Evolutionary conservation across 2,329 filamentous ascomycete species (phyloP), one percentile per base, ranked within the genome.

Genomic region (Celoporthe dispersa): DNA sequence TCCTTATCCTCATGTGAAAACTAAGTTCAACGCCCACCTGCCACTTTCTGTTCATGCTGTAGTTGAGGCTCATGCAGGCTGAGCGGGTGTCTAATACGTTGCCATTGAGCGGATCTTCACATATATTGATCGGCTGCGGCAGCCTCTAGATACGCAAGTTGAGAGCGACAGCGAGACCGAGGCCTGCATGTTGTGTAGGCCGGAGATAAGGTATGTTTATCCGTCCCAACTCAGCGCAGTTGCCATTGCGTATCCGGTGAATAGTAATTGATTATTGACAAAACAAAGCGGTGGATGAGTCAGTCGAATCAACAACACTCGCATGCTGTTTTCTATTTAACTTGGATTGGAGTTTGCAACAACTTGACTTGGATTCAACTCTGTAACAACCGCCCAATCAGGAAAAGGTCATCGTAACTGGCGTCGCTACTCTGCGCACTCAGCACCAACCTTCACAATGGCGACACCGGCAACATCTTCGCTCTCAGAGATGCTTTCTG

Each of bases 141-240:
- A 25, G 22, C 6, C n/a, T 53, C 48, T 53, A 8, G 6, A 53
- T n/a, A 53, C 37, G n/a, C 60, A 1, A 14, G n/a, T n/a, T 31
- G 61, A 64, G 22, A 64, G 25, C 61, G 61, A 64, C 35, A 41
- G 37, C 61, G 61, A 39, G 35, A 64, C 25, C 61, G 61, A 64
- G 41, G 11, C 39, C 48, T 44, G 61, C 39, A 11, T 41, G 8
- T 39, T 22, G 1, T 2, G 25, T 2, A 59, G 25, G 11, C 9
- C 11, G 25, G 3, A 28, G n/a, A 31, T 55, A 55, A 28, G 9
- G 11, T 6, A 14, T 31, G 11, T 6, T 9, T 5, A 16, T 28
- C n/a, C 11, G 16, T 4, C 22, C 25, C 25, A 3, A 19, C 25
- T 16, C 51, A 31, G 12, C 25, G 31, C 31, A 5, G 25, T 28